Conservation (phyloP, 495 filamentous ascomycete species). For the Lasiosphaeria ovina region DNA sequence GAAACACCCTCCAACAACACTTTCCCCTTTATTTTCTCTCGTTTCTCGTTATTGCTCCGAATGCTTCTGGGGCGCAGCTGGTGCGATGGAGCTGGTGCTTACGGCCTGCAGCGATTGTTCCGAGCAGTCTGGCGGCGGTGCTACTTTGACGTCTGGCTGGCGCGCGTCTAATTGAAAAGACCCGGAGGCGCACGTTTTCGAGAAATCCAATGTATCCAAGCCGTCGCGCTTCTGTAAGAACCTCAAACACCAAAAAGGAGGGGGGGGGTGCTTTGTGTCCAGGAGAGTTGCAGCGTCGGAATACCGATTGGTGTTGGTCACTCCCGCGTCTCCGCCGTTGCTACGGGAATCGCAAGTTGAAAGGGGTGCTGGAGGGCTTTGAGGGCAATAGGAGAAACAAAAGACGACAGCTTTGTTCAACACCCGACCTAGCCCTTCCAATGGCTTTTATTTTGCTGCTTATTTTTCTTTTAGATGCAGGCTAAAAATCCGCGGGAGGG, state of each 20-base stretch:
- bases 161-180: not conserved
- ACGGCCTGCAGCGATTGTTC: not conserved
- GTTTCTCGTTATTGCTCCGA: not conserved
- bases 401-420: too few relatives aligned
- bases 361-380: too few relatives aligned
- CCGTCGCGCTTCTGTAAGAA: not conserved
- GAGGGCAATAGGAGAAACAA: too few relatives aligned
- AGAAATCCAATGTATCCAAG: not conserved
- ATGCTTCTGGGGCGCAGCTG: not conserved
- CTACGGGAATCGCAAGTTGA: too few relatives aligned
- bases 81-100: not conserved
- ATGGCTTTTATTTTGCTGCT: too few relatives aligned
- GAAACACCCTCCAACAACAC: too few relatives aligned
- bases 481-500: too few relatives aligned
- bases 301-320: not conserved
- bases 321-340: not conserved
- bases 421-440: too few relatives aligned
- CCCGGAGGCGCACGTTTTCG: not conserved
- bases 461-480: too few relatives aligned
- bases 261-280: not conserved
- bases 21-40: too few relatives aligned
- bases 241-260: not conserved
- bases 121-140: not conserved
- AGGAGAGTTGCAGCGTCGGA: not conserved
- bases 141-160: not conserved